Evolutionary conservation across 2,329 filamentous ascomycete genomes (phyloP).

Genomic region (Sporothrix brunneoviolacea): DNA sequence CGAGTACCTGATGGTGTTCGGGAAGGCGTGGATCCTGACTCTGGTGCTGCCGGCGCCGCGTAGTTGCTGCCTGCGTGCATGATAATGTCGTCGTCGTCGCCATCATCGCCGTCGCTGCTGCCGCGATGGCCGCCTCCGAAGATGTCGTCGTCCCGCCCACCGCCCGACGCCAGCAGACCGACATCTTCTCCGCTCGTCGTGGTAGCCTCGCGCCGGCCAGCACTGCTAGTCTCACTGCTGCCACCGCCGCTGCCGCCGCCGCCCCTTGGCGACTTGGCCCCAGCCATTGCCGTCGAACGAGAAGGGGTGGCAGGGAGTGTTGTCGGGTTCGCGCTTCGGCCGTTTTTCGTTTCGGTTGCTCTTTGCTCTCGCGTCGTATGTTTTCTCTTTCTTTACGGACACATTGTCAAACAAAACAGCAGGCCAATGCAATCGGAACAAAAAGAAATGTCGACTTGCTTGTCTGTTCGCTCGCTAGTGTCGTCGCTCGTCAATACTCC

Average conservation of each 20-base stretch:
- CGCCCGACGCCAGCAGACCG: constrained; percentile 1
- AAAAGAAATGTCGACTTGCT: too few relatives aligned
- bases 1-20: constrained; percentile 4
- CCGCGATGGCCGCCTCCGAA: too few relatives aligned
- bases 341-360: too few relatives aligned
- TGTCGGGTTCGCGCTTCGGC: too few relatives aligned
- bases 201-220: not conserved
- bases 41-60: constrained; percentile 9
- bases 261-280: not conserved
- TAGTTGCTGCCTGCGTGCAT: constrained; percentile 7
- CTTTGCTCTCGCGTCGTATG: too few relatives aligned
- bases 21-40: not conserved
- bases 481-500: too few relatives aligned
- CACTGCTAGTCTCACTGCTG: not conserved
- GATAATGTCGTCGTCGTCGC: not conserved
- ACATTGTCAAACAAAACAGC: too few relatives aligned
- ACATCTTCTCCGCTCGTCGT: constrained; percentile 1
- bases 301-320: too few relatives aligned
- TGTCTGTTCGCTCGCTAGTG: too few relatives aligned
- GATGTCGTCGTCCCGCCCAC: not conserved
- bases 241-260: not conserved
- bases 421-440: too few relatives aligned
- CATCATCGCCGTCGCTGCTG: not conserved
- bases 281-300: not conserved
- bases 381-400: not conserved